These are phyloP conservation scores for Themeda triandra DNA, from an alignment of 176 grass and related monocot species.

Conservation along the genomic window DNA sequence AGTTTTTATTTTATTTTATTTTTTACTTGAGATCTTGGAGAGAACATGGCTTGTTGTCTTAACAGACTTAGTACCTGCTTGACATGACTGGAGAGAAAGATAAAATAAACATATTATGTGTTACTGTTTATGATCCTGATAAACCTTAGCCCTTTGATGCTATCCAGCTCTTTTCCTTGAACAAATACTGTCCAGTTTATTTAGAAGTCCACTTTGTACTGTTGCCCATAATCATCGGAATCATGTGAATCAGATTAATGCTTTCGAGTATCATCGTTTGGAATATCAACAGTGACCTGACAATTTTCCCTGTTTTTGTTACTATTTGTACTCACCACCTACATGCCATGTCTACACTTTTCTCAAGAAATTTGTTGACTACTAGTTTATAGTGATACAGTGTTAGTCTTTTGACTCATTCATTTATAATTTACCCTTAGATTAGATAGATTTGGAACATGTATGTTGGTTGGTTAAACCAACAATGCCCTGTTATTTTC, in stretches of 20 bases:
- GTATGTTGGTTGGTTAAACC: background rate
- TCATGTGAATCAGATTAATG: background rate
- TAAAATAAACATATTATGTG: background rate
- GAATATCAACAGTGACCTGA: background rate
- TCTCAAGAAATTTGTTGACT: background rate
- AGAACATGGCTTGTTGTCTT: slow-evolving; percentile 4
- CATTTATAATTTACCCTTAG: background rate
- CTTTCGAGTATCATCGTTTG: background rate
- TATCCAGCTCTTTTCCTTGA: background rate
- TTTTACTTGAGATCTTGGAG: background rate
- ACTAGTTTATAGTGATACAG: background rate
- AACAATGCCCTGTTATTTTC: background rate
- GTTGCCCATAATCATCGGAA: background rate
- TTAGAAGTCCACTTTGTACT: background rate
- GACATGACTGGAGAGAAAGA: background rate
- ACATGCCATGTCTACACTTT: background rate
- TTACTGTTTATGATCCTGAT: background rate
- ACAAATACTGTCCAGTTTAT: background rate
- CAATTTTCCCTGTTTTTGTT: no score
- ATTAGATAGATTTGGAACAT: background rate
- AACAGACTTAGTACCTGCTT: background rate
- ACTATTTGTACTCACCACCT: no score
- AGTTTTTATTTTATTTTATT: no score
- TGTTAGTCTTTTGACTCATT: background rate
- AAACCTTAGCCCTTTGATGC: background rate